phyloP scores from a whole-genome alignment of 2,329 filamentous ascomycete genomes.

The Epichloe coenophiala region DNA sequence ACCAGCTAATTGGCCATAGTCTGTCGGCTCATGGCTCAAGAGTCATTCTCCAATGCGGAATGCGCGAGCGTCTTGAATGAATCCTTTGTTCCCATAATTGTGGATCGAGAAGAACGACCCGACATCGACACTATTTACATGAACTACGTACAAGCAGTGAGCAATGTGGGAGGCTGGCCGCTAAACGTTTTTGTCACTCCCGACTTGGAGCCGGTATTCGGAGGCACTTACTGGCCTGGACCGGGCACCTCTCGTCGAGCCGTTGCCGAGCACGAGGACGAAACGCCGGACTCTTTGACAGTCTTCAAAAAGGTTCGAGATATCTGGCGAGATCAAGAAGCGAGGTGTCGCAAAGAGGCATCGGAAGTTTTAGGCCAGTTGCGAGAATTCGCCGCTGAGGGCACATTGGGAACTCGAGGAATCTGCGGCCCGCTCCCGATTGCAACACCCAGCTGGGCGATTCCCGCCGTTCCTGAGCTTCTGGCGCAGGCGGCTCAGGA shows the following conservation, averaged over 20 bases:
- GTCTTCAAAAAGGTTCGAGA: slow-evolving; percentile 66
- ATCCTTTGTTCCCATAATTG: slow-evolving; percentile 78
- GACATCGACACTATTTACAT: slow-evolving; percentile 95
- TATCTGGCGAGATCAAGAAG: slow-evolving; percentile 71
- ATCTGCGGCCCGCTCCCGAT: slow-evolving; percentile 18
- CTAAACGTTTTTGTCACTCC: slow-evolving; percentile 94
- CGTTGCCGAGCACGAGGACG: slow-evolving; percentile 30
- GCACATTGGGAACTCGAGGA: slow-evolving; percentile 45
- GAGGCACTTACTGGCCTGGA: slow-evolving; percentile 90
- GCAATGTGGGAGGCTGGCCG: slow-evolving; percentile 82
- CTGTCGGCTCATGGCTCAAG: slow-evolving; percentile 82
- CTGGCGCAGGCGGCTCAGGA: slow-evolving; percentile 9
- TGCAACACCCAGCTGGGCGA: slow-evolving; percentile 17
- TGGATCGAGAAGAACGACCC: slow-evolving; percentile 87
- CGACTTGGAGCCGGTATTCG: slow-evolving; percentile 84
- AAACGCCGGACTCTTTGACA: slow-evolving; percentile 65
- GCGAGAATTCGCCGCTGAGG: slow-evolving; percentile 78
- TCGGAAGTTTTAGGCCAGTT: slow-evolving; percentile 71
- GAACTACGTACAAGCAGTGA: slow-evolving; percentile 94
- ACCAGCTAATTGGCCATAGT: slow-evolving; percentile 30
- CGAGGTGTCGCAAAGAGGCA: slow-evolving; percentile 68
- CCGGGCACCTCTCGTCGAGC: slow-evolving; percentile 42
- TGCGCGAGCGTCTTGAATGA: slow-evolving; percentile 74
- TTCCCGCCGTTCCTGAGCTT: slow-evolving; percentile 15
- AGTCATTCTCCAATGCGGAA: slow-evolving; percentile 75